These are phyloP conservation scores for Phytophthora pinifolia DNA, from an alignment of 352 stramenopile species.

Conservation along the genomic window DNA sequence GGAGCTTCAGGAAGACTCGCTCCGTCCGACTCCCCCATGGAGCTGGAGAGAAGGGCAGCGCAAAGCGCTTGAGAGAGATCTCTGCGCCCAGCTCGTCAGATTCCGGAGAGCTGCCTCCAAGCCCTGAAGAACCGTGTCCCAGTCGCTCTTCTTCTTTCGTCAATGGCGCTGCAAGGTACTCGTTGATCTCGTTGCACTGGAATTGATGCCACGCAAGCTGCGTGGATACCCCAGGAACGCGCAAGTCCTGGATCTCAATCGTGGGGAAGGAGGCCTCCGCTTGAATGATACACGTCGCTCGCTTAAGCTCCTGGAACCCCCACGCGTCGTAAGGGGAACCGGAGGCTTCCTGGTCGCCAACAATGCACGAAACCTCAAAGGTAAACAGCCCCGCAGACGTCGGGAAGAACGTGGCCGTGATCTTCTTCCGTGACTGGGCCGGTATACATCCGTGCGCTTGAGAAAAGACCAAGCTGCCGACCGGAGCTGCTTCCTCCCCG, in stretches of 20 bases:
- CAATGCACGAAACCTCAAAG: conserved; percentile 68
- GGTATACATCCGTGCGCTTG: conserved; percentile 64
- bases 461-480: conserved; percentile 51
- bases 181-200: conserved; percentile 70
- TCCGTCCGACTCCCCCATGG: conserved; percentile 52
- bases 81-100: conserved; percentile 18
- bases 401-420: conserved; percentile 77
- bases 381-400: conserved; percentile 61
- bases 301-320: conserved; percentile 23
- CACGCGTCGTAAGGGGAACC: conserved; percentile 27
- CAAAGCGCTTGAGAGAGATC: conserved; percentile 43
- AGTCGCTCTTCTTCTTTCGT: conserved; percentile 23
- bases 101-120: conserved; percentile 11
- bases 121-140: conserved; percentile 33
- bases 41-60: conserved; percentile 80
- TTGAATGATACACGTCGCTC: conserved; percentile 48
- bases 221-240: conserved; percentile 54
- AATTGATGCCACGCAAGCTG: conserved; percentile 73
- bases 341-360: conserved; percentile 24
- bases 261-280: conserved; percentile 87
- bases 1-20: conserved; percentile 74
- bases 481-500: not conserved
- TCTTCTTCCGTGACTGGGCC: conserved; percentile 74
- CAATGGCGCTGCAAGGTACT: conserved; percentile 61
- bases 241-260: conserved; percentile 83